Evolutionary conservation across 305 asterid species (phyloP).

Genomic region (Fraxinus paxiana): DNA sequence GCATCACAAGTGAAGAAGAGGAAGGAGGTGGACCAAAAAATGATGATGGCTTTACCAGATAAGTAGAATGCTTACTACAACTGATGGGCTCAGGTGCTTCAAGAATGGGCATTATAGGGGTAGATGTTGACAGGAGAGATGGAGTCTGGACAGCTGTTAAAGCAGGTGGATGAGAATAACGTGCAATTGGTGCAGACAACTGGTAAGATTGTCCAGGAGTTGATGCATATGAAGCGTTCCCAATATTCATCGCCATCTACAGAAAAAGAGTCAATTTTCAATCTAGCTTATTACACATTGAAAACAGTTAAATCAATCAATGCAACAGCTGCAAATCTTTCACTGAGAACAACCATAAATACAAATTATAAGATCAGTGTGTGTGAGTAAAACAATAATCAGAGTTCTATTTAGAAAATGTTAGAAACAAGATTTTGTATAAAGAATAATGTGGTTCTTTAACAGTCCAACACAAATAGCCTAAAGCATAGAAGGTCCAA

Average conservation of each 20-base stretch:
- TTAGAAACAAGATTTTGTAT: not conserved
- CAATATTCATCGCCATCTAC: slow-evolving; percentile 53
- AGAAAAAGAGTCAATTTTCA: slow-evolving; percentile 10
- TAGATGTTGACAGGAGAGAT: slow-evolving; percentile 40
- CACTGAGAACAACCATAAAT: not conserved
- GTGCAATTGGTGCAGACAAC: slow-evolving; percentile 31
- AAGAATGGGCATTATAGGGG: slow-evolving; percentile 43
- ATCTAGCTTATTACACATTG: not conserved
- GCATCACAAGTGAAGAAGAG: slow-evolving; percentile 42
- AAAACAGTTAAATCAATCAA: not conserved
- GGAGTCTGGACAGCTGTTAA: slow-evolving; percentile 35
- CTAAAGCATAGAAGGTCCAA: not conserved
- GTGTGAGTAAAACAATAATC: not conserved
- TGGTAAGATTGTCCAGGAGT: slow-evolving; percentile 42
- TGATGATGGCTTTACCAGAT: slow-evolving; percentile 67
- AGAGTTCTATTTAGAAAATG: not conserved
- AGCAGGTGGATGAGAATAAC: slow-evolving; percentile 37
- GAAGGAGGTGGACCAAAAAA: slow-evolving; percentile 49
- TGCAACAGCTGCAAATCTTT: not conserved
- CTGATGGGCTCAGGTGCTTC: slow-evolving; percentile 44
- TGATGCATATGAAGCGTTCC: slow-evolving; percentile 40
- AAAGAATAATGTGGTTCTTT: not conserved
- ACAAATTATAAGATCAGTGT: not conserved
- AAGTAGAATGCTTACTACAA: slow-evolving; percentile 15
- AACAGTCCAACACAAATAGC: not conserved